A percentile compares a stretch with the other conserved stretches of the same genome.
Conservation (phyloP, 1,284 basidiomycete species). For the Rugiboletus extremiorientalis region DNA sequence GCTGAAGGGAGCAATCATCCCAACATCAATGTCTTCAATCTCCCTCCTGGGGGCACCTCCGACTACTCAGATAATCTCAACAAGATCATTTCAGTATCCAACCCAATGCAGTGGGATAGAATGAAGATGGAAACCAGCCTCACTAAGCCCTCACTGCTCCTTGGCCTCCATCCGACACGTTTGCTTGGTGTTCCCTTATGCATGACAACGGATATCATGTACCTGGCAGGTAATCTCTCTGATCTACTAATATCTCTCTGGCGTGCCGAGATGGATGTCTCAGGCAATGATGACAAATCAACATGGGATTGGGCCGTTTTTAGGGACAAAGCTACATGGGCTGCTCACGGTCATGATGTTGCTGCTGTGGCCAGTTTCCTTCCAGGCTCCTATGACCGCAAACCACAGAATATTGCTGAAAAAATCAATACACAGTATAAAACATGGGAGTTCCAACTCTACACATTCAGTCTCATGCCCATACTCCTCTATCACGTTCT, state of each 20-base stretch:
- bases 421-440: constrained; percentile 8
- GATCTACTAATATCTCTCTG: neutral
- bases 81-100: too few relatives aligned
- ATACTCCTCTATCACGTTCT: neutral
- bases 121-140: constrained; percentile 21
- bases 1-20: too few relatives aligned
- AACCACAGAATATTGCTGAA: neutral
- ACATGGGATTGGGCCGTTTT: constrained; percentile 4
- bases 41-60: too few relatives aligned
- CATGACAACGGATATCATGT: constrained; percentile 4
- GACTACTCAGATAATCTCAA: too few relatives aligned
- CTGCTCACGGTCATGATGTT: neutral
- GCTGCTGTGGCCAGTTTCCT: neutral
- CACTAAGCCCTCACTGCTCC: constrained; percentile 11
- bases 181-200: constrained; percentile 14
- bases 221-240: neutral
- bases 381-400: neutral
- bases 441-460: constrained; percentile 3
- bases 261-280: neutral
- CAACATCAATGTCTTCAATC: too few relatives aligned
- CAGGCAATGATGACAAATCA: neutral
- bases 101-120: too few relatives aligned
- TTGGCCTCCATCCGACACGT: neutral
- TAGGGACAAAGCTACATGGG: neutral
- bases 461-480: neutral